Percentiles rank a stretch among this genome's conserved stretches.
phyloP scores from a whole-genome alignment of 116 monocot species.

The Dioscorea cayenensis region DNA sequence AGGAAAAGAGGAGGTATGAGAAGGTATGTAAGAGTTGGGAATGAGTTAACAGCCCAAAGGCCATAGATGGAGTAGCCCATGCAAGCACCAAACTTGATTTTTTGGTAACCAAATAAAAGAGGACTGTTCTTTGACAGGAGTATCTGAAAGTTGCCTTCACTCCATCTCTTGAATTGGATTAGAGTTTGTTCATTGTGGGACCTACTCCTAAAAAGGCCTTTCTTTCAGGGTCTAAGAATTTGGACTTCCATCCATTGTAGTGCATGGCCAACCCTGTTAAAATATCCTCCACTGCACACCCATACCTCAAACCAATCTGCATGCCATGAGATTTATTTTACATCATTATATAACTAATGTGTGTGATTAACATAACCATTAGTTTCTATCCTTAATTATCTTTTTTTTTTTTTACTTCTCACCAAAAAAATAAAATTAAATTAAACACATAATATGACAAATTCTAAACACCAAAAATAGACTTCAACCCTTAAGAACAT shows the following conservation, averaged over 20 bases:
- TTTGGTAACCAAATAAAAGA: conserved; percentile 26
- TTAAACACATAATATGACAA: too few relatives aligned
- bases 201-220: conserved; percentile 41
- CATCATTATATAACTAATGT: too few relatives aligned
- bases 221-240: conserved; percentile 22
- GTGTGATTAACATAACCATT: too few relatives aligned
- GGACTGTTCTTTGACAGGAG: conserved; percentile 35
- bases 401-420: too few relatives aligned
- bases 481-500: not conserved
- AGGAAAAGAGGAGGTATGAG: conserved; percentile 33
- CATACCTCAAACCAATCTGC: conserved; percentile 56
- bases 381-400: too few relatives aligned
- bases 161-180: conserved; percentile 46
- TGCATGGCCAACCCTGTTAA: conserved; percentile 47
- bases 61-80: conserved; percentile 34
- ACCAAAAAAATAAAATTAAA: too few relatives aligned
- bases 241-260: conserved; percentile 46
- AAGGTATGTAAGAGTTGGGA: conserved; percentile 31
- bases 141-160: conserved; percentile 37
- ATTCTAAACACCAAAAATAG: not conserved
- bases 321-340: not conserved
- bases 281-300: conserved; percentile 43
- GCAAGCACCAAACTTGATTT: conserved; percentile 26
- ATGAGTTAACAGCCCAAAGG: conserved; percentile 29
- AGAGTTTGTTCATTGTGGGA: conserved; percentile 24